Conservation (phyloP, 208 protist species). For the Trichomonas vaginalis region DNA sequence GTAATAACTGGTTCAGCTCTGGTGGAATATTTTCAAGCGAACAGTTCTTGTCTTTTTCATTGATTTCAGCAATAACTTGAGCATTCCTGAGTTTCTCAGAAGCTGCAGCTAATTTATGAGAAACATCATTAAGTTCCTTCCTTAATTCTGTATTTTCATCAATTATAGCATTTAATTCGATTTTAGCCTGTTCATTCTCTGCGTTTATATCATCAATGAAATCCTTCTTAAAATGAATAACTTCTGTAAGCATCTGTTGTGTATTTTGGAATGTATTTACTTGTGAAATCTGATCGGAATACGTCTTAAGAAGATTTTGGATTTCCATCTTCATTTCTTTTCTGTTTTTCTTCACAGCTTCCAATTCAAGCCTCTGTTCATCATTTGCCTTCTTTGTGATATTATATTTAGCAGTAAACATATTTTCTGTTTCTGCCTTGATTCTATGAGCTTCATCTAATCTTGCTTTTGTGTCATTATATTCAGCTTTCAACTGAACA, state of each 20-base stretch:
- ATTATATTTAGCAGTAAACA: not conserved
- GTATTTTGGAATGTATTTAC: not conserved
- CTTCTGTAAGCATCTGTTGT: not conserved
- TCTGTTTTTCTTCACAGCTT: not conserved
- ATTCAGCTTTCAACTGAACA: not conserved
- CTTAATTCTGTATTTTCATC: not conserved
- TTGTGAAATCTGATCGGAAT: not conserved
- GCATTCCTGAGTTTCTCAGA: not conserved
- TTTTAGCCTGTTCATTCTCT: not conserved
- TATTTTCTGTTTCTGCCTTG: not conserved
- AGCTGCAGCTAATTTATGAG: not conserved
- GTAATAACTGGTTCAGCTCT: not conserved
- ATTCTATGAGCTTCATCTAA: not conserved
- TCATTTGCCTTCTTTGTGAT: not conserved
- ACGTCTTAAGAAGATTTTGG: not conserved
- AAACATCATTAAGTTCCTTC: not conserved
- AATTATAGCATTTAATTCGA: not conserved
- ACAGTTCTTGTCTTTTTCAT: not conserved
- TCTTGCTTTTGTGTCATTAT: not conserved
- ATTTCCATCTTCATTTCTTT: slow-evolving; percentile 17
- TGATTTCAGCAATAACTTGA: not conserved
- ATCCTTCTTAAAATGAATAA: not conserved
- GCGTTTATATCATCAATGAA: not conserved
- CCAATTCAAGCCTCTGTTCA: not conserved
- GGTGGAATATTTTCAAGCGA: not conserved